phyloP scores from a whole-genome alignment of 192 early-diverging fungal genomes.

The Rhizophagus clarus region DNA sequence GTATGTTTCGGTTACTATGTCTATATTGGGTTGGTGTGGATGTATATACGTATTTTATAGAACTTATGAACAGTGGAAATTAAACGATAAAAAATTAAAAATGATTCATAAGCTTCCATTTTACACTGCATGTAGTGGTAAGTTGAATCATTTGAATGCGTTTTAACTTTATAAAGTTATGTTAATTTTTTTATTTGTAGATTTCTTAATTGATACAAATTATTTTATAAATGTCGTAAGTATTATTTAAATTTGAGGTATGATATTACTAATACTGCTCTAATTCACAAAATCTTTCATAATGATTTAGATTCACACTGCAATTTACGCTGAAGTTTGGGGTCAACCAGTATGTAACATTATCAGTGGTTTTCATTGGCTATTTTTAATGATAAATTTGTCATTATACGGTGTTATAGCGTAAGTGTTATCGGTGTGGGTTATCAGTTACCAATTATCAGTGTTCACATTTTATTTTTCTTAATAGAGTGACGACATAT shows the following conservation, averaged over 20 bases:
- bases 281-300: no score
- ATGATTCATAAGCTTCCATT: constrained; percentile 5
- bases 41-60: background rate
- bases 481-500: background rate
- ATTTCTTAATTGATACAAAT: background rate
- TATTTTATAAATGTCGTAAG: background rate
- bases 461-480: no score
- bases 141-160: background rate
- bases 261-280: no score
- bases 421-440: background rate
- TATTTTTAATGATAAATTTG: background rate
- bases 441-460: no score
- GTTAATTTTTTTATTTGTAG: background rate
- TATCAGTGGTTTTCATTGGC: background rate
- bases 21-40: background rate
- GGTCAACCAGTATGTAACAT: background rate
- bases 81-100: background rate
- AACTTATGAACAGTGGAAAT: background rate
- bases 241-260: background rate
- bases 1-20: background rate
- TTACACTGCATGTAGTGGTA: background rate
- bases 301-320: background rate
- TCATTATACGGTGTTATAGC: background rate
- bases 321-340: background rate
- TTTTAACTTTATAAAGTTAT: background rate